Conservation (phyloP, 2,329 filamentous ascomycete genomes). For the Beauveria sp. region DNA sequence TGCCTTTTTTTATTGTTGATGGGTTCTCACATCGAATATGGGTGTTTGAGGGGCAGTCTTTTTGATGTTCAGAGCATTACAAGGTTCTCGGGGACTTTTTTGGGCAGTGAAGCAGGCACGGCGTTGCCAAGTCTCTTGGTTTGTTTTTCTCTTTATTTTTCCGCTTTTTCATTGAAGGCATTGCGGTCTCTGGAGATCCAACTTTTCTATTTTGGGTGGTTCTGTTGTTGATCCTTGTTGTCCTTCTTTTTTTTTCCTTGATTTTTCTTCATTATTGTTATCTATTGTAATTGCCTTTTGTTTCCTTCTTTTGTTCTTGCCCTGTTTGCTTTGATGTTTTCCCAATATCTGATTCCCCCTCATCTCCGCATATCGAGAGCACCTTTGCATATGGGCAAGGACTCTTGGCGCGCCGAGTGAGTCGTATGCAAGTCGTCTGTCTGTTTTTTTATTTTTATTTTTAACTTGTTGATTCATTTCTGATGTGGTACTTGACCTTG, state of each 20-base stretch:
- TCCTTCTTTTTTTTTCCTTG: neutral
- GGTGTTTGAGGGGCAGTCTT: slow-evolving; percentile 3
- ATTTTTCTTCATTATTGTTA: neutral
- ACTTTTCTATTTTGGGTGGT: slow-evolving; percentile 9
- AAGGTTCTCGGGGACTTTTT: neutral
- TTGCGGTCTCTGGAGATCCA: slow-evolving; percentile 10
- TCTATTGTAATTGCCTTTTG: neutral
- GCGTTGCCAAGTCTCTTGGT: neutral
- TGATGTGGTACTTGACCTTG: neutral
- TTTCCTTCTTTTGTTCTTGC: neutral
- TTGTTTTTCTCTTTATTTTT: neutral
- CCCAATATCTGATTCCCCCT: slow-evolving; percentile 16
- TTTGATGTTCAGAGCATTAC: neutral
- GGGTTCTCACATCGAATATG: neutral
- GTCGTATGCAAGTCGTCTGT: neutral
- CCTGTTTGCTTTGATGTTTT: slow-evolving; percentile 1
- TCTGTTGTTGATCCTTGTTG: neutral
- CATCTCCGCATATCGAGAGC: neutral
- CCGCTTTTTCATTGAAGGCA: neutral
- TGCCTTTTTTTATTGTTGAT: neutral
- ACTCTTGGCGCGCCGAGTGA: neutral
- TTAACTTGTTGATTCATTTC: neutral
- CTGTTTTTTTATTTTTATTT: neutral
- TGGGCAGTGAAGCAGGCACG: slow-evolving; percentile 1
- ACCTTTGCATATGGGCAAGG: neutral